Evolutionary conservation across 108 stramenopile species (phyloP), one percentile per base, ranked within the genome.

Genomic region (Nannochloropsis oceanica): DNA sequence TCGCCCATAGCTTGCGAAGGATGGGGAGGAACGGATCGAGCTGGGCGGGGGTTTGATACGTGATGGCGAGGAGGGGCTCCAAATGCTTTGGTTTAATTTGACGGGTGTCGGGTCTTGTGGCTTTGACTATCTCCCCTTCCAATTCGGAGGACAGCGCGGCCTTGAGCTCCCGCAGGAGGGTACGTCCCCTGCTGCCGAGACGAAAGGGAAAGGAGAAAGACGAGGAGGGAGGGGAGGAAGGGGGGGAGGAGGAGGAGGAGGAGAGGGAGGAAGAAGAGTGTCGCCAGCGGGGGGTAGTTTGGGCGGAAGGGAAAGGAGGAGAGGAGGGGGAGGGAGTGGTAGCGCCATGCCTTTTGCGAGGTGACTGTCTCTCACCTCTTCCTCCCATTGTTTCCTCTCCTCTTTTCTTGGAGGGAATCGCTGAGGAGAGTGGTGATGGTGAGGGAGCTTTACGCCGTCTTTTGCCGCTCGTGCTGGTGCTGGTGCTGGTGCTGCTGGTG

Each of bases 21-120:
- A 96, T 94, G 42, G 94, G 93, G 90, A 94, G 94, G 87, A 95
- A 96, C 59, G 95, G 94, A 89, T 96, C 95, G 83, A 93, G 95
- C 79, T 93, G 92, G 25, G 92, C 91, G 80, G 93, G 93, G 80
- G 95, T 96, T 89, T 96, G 95, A 86, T 96, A 96, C 0, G 95
- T 96, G 1, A 96, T 94, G 12, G 94, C 94, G 26, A 96, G 94
- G 50, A 96, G 85, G 73, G 94, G 92, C 82, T 96, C 95, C 27
- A 93, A 94, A 82, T 96, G 95, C 90, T 96, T 96, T 79, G 93
- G 92, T 90, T 96, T 96, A 82, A 96, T 94, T 80, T 93, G 93
- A 20, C 90, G 89, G 86, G 94, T 93, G 87, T 95, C 93, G 8
- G 95, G 95, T 44, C 93, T 89, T 1, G 95, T 96, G 13, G 95